A percentile compares a stretch with the other conserved stretches of the same genome.
Evolutionary conservation across 2,329 filamentous ascomycete genomes (phyloP).

Genomic region (Aspergillus brasiliensis): DNA sequence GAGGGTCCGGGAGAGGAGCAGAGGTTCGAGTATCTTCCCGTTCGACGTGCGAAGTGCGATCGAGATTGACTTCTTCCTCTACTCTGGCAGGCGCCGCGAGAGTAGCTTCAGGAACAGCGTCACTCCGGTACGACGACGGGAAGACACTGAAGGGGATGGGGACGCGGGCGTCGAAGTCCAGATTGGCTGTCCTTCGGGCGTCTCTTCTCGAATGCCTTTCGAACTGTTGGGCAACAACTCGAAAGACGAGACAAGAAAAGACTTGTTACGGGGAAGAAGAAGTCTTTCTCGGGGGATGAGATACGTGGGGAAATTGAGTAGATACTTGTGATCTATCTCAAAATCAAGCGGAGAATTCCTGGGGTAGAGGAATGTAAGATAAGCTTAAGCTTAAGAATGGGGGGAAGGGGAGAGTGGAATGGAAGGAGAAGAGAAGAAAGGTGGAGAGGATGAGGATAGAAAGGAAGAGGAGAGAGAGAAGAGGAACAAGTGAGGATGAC

Average conservation of each 20-base stretch:
- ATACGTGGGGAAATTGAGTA: slow-evolving; percentile 15
- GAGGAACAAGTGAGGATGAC: slow-evolving; percentile 10
- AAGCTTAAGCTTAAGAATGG: slow-evolving; percentile 21
- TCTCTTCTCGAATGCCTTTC: slow-evolving; percentile 68
- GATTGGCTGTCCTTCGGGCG: slow-evolving; percentile 82
- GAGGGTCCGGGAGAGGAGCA: slow-evolving; percentile 64
- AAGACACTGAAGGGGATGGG: slow-evolving; percentile 99
- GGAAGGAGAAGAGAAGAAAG: slow-evolving; percentile 9
- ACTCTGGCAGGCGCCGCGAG: slow-evolving; percentile 64
- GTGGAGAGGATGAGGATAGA: slow-evolving; percentile 10
- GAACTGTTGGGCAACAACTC: slow-evolving; percentile 49
- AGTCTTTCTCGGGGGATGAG: slow-evolving; percentile 40
- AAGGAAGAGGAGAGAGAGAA: slow-evolving; percentile 8
- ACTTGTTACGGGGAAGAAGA: slow-evolving; percentile 37
- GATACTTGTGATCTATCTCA: slow-evolving; percentile 26
- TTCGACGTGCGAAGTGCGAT: slow-evolving; percentile 80
- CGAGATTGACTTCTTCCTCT: slow-evolving; percentile 84
- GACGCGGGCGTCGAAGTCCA: slow-evolving; percentile 99
- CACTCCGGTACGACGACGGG: slow-evolving; percentile 92
- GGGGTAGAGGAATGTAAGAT: slow-evolving; percentile 22
- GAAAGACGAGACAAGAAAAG: slow-evolving; percentile 54
- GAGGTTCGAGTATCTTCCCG: slow-evolving; percentile 91
- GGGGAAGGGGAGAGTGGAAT: slow-evolving; percentile 20
- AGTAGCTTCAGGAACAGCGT: slow-evolving; percentile 67
- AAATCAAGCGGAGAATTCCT: slow-evolving; percentile 25